A percentile compares a stretch with the other conserved stretches of the same genome.
Evolutionary conservation across 495 filamentous ascomycete genomes (phyloP).

Genomic region (Aspergillus hancockii): DNA sequence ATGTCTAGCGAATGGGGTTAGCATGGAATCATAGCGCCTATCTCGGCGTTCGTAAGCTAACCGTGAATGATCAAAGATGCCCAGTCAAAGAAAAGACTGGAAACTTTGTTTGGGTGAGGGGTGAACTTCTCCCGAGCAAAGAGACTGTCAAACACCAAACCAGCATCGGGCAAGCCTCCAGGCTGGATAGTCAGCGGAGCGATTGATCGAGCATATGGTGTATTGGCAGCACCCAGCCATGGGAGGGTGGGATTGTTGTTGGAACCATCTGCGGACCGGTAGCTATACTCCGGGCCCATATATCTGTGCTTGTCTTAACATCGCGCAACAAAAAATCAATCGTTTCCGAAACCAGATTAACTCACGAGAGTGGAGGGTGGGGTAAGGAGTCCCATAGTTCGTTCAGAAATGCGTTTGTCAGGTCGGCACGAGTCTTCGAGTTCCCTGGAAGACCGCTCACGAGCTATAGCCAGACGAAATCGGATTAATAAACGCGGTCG

Average conservation of each 20-base stretch:
- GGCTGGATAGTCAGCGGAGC: conserved; percentile 52
- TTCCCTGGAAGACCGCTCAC: conserved; percentile 63
- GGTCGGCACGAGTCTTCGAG: conserved; percentile 61
- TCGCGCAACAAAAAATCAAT: neutral
- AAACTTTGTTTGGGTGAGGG: conserved; percentile 58
- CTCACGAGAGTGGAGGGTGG: conserved; percentile 54
- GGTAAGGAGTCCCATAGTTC: conserved; percentile 66
- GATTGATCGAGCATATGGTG: conserved; percentile 56
- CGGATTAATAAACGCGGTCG: neutral
- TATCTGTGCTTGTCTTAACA: conserved; percentile 40
- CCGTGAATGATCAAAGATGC: conserved; percentile 59
- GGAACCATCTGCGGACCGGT: conserved; percentile 74
- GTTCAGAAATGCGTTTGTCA: conserved; percentile 70
- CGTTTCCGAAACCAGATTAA: neutral
- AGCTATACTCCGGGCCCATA: conserved; percentile 65
- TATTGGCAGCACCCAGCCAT: conserved; percentile 57
- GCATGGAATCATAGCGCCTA: neutral
- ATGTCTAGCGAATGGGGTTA: conserved; percentile 40
- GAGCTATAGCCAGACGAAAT: conserved; percentile 38
- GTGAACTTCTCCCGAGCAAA: conserved; percentile 54
- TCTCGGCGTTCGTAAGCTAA: conserved; percentile 17
- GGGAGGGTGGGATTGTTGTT: conserved; percentile 61
- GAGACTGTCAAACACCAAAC: conserved; percentile 54
- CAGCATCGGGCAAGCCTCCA: conserved; percentile 53
- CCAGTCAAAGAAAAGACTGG: conserved; percentile 61